These are phyloP conservation scores for Ceratobasidium sp. DNA, from an alignment of 1,284 basidiomycete genomes.

Conservation along the genomic window DNA sequence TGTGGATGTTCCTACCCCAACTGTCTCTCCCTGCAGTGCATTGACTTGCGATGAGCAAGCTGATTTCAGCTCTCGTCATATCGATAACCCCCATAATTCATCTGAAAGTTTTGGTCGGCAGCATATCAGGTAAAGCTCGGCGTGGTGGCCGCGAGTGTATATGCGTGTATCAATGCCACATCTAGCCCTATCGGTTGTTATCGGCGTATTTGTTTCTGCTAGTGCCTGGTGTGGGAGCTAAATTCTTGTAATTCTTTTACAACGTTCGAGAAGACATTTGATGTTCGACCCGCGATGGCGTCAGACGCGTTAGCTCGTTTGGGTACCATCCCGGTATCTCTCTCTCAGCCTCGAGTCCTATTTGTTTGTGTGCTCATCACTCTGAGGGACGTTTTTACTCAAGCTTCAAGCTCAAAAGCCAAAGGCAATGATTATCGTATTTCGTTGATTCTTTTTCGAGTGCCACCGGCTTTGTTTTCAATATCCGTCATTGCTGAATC, in stretches of 20 bases:
- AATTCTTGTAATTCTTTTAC: not conserved
- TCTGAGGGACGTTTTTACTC: no score
- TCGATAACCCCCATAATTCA: not conserved
- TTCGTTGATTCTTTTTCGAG: no score
- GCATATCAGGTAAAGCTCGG: not conserved
- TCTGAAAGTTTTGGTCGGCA: not conserved
- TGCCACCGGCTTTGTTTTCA: no score
- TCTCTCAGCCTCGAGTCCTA: not conserved
- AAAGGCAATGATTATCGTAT: no score
- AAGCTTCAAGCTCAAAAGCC: no score
- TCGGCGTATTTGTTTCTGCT: not conserved
- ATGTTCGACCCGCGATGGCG: not conserved
- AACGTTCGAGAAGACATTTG: not conserved
- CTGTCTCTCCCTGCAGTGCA: not conserved
- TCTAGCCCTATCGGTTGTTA: not conserved
- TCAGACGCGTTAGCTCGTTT: not conserved
- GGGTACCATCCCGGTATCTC: not conserved
- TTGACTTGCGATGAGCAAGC: not conserved
- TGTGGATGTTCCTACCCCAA: not conserved
- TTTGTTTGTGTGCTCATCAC: no score
- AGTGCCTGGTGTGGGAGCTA: not conserved
- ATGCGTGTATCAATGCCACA: conserved; percentile 2
- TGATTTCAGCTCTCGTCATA: not conserved
- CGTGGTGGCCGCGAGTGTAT: not conserved
- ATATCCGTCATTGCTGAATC: no score